These are phyloP conservation scores for Botrytis fragariae DNA, from an alignment of 2,329 filamentous ascomycete species.

Conservation along the genomic window DNA sequence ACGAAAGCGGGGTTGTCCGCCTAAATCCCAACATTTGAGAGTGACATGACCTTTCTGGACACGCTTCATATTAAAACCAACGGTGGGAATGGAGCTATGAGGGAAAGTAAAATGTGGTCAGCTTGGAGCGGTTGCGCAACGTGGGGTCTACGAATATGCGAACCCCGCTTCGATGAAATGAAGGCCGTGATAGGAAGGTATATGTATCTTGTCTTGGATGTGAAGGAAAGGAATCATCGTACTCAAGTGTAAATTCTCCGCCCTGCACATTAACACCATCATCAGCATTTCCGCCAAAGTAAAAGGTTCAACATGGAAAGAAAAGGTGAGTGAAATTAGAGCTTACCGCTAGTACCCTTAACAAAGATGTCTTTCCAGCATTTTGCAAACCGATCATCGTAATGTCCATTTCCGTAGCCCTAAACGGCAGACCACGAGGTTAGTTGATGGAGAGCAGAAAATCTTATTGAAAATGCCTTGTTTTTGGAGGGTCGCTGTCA, in stretches of 20 bases:
- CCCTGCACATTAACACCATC: slow-evolving; percentile 57
- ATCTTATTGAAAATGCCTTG: neutral
- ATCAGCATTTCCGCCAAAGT: slow-evolving; percentile 39
- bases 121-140: slow-evolving; percentile 26
- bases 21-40: slow-evolving; percentile 98
- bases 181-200: neutral
- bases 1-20: slow-evolving; percentile 92
- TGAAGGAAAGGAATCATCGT: slow-evolving; percentile 47
- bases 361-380: slow-evolving; percentile 92
- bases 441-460: neutral
- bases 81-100: slow-evolving; percentile 88
- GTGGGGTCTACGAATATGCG: slow-evolving; percentile 16
- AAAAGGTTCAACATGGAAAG: slow-evolving; percentile 19
- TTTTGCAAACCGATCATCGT: slow-evolving; percentile 99
- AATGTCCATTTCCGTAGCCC: slow-evolving; percentile 99
- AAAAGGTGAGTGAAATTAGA: slow-evolving; percentile 26
- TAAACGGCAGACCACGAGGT: slow-evolving; percentile 41
- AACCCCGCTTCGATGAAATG: slow-evolving; percentile 21
- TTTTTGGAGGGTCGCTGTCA: neutral
- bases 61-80: slow-evolving; percentile 98
- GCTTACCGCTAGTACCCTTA: slow-evolving; percentile 92
- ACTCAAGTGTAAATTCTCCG: slow-evolving; percentile 98
- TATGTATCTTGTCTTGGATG: neutral
- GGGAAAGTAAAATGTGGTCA: slow-evolving; percentile 39
- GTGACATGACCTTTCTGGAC: slow-evolving; percentile 98